Evolutionary conservation across 2,329 filamentous ascomycete species (phyloP).

Genomic region (Aspergillus sp.): DNA sequence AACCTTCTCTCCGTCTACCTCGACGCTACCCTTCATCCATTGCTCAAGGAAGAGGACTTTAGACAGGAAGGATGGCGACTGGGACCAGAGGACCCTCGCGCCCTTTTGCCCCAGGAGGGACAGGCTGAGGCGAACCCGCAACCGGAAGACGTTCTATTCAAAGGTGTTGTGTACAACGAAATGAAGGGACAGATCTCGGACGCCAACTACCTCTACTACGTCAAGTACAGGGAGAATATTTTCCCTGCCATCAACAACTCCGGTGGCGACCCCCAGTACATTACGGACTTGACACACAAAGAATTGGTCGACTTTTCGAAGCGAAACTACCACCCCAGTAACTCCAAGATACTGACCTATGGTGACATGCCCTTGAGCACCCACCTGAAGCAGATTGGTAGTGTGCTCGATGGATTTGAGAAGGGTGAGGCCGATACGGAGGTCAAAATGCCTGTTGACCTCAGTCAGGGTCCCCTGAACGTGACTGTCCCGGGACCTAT

Average conservation of each 20-base stretch:
- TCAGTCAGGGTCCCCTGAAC: constrained; percentile 61
- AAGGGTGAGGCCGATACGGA: constrained; percentile 65
- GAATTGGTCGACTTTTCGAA: constrained; percentile 85
- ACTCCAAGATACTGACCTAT: constrained; percentile 93
- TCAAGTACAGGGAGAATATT: constrained; percentile 89
- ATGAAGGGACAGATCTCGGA: constrained; percentile 99
- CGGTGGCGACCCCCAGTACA: constrained; percentile 91
- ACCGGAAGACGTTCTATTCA: constrained; percentile 68
- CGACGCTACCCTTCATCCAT: constrained; percentile 84
- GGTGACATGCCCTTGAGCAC: constrained; percentile 82
- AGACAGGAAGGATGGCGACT: constrained; percentile 96
- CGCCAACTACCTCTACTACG: constrained; percentile 92
- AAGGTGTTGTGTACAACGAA: constrained; percentile 97
- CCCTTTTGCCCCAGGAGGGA: constrained; percentile 44
- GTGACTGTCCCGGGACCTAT: constrained; percentile 74
- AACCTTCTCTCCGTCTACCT: constrained; percentile 96
- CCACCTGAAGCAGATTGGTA: constrained; percentile 74
- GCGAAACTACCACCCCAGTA: constrained; percentile 94
- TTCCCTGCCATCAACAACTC: constrained; percentile 95
- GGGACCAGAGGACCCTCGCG: constrained; percentile 79
- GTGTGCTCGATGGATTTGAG: constrained; percentile 68
- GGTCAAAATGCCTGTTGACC: constrained; percentile 69
- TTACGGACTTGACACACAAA: constrained; percentile 89
- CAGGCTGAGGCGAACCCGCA: constrained; percentile 56
- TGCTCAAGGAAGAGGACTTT: constrained; percentile 88